Evolutionary conservation across 108 stramenopile species (phyloP).

Genomic region (Cyclotella choctawhatcheeana): DNA sequence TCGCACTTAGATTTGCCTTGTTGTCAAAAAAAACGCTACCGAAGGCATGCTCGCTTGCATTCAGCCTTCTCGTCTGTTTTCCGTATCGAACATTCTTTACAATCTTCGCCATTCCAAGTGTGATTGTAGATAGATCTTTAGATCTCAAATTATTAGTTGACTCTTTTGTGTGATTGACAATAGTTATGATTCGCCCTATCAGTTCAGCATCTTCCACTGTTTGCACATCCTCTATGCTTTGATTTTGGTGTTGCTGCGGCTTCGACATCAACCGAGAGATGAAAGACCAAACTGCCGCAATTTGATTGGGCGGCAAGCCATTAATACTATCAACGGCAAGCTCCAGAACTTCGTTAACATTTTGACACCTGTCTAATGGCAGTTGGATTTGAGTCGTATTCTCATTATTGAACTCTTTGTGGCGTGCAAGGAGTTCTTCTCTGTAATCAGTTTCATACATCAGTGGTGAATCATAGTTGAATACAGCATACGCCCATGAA

Average conservation of each 20-base stretch:
- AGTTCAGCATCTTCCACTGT: no score
- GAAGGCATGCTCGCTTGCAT: neutral
- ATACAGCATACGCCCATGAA: no score
- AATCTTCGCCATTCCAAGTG: neutral
- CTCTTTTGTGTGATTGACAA: neutral
- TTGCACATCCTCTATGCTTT: no score
- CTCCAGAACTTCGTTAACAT: neutral
- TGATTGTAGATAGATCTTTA: neutral
- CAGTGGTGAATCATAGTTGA: no score
- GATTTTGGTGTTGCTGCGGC: no score
- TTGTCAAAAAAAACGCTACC: neutral
- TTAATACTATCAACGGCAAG: neutral
- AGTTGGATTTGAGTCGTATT: no score
- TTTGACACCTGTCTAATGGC: neutral
- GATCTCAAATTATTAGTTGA: neutral
- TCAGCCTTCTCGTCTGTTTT: neutral
- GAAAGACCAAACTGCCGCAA: conserved; percentile 5
- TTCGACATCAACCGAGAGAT: neutral
- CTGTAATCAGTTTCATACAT: no score
- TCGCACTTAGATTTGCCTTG: neutral
- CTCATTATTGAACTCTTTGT: no score
- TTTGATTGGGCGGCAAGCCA: neutral
- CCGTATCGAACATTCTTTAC: neutral
- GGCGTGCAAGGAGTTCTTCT: no score
- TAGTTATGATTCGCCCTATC: neutral